Evolutionary conservation across 192 early-diverging fungal genomes (phyloP), one percentile per base, ranked within the genome.

Genomic region (Spizellomyces sp.): DNA sequence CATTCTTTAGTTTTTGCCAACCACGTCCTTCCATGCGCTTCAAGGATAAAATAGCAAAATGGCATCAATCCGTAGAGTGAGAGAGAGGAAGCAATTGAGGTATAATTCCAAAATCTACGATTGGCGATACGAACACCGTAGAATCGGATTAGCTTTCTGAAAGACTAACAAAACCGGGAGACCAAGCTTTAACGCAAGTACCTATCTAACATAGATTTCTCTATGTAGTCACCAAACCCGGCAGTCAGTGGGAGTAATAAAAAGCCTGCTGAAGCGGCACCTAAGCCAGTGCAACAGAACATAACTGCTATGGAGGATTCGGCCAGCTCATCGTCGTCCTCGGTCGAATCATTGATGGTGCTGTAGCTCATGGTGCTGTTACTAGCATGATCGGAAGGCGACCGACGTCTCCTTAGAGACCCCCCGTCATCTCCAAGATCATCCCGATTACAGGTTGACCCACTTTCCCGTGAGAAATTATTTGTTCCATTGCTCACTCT

Each of bases 11-110:
- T 52, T 47, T 63, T 67, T 21, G 73, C 50, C 43, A 62, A 69
- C 58, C 57, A 69, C 15, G 66, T 67, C 9, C 36, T 61, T 8
- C 66, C 66, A 47, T 75, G 43, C 2, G 73, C 73, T 61, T 75
- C 73, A 44, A 75, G 19, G 44, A 69, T 63, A 5, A 75, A 63
- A 63, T 75, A 75, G 58, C 66, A 58, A 54, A 69, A 75, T 45
- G 73, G 73, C 66, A 75, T 67, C 4, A 75, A 22, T 56, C 58
- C 73, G 61, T 68, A 75, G 5, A 75, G 58, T 8, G 57, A 68
- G 41, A 75, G 8, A n/a, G 66, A 59, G 10, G 46, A 50, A 6
- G 58, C 56, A 14, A 69, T 67, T 21, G 66, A 67, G 6, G 59
- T 52, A 36, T 69, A 75, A 60, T 56, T 60, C 73, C 73, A 75